phyloP scores from a whole-genome alignment of 495 filamentous ascomycete genomes.

The Aspergillus ostianus region DNA sequence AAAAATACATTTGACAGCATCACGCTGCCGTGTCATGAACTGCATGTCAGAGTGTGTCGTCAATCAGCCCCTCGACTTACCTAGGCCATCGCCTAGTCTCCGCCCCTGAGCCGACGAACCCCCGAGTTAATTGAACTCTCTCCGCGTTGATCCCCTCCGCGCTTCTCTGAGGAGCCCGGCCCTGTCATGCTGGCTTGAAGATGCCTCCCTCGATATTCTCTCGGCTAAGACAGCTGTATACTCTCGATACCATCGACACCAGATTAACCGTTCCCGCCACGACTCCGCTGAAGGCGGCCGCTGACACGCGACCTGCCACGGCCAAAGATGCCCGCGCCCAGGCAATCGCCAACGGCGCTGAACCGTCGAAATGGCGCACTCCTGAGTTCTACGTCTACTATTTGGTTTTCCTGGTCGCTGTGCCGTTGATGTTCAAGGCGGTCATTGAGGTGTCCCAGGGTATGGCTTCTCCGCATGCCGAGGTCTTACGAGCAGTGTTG shows the following conservation, averaged over 20 bases:
- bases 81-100: background rate
- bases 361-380: slow-evolving; percentile 75
- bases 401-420: slow-evolving; percentile 59
- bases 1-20: too few relatives aligned
- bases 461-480: slow-evolving; percentile 34
- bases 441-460: slow-evolving; percentile 84
- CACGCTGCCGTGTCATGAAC: background rate
- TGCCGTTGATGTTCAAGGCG: slow-evolving; percentile 90
- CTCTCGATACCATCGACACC: slow-evolving; percentile 90
- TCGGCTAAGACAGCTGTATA: slow-evolving; percentile 21
- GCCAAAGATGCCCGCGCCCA: slow-evolving; percentile 47
- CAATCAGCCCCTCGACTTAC: background rate
- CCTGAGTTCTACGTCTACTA: slow-evolving; percentile 86
- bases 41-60: background rate
- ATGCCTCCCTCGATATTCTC: slow-evolving; percentile 26
- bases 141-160: slow-evolving; percentile 10
- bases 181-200: slow-evolving; percentile 39
- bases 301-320: slow-evolving; percentile 41
- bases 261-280: slow-evolving; percentile 75
- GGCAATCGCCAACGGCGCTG: slow-evolving; percentile 41
- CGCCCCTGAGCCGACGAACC: slow-evolving; percentile 19
- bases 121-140: slow-evolving; percentile 9
- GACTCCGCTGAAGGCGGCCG: slow-evolving; percentile 59
- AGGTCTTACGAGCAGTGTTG: slow-evolving; percentile 2
- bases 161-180: slow-evolving; percentile 3